These are phyloP conservation scores for Suhomyces ambrosiae DNA, from an alignment of 1,139 yeast genomes.

Conservation along the genomic window DNA sequence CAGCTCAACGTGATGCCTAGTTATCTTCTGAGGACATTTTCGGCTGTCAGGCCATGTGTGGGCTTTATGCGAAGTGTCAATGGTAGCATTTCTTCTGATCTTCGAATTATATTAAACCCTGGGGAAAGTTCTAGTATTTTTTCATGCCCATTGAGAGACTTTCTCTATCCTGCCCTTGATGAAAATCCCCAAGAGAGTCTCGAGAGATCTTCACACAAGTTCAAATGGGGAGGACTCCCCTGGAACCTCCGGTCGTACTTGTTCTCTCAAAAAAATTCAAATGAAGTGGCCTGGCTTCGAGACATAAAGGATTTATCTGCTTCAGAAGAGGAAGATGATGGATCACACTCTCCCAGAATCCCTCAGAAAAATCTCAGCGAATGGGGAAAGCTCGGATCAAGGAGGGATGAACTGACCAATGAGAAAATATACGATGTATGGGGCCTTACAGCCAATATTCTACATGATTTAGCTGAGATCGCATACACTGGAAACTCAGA, in stretches of 20 bases:
- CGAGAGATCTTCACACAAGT: slow-evolving; percentile 40
- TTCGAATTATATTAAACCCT: slow-evolving; percentile 53
- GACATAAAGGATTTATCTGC: slow-evolving; percentile 58
- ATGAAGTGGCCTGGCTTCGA: slow-evolving; percentile 66
- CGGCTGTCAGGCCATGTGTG: slow-evolving; percentile 81
- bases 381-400: slow-evolving; percentile 49
- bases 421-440: slow-evolving; percentile 69
- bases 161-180: slow-evolving; percentile 44
- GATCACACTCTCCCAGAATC: slow-evolving; percentile 15
- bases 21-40: slow-evolving; percentile 74
- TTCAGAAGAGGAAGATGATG: slow-evolving; percentile 53
- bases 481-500: slow-evolving; percentile 35
- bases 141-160: slow-evolving; percentile 67
- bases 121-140: slow-evolving; percentile 73
- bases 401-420: slow-evolving; percentile 40
- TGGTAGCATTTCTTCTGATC: slow-evolving; percentile 19
- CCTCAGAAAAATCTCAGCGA: slow-evolving; percentile 9
- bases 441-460: slow-evolving; percentile 89
- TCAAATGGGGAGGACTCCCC: slow-evolving; percentile 71
- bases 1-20: slow-evolving; percentile 66
- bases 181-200: slow-evolving; percentile 42
- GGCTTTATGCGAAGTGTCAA: slow-evolving; percentile 50
- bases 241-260: slow-evolving; percentile 65
- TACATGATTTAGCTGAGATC: slow-evolving; percentile 74
- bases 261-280: slow-evolving; percentile 55